Evolutionary conservation across 228 moss, liverwort and hornwort species (phyloP).

Genomic region (Sphagnum magellanicum): DNA sequence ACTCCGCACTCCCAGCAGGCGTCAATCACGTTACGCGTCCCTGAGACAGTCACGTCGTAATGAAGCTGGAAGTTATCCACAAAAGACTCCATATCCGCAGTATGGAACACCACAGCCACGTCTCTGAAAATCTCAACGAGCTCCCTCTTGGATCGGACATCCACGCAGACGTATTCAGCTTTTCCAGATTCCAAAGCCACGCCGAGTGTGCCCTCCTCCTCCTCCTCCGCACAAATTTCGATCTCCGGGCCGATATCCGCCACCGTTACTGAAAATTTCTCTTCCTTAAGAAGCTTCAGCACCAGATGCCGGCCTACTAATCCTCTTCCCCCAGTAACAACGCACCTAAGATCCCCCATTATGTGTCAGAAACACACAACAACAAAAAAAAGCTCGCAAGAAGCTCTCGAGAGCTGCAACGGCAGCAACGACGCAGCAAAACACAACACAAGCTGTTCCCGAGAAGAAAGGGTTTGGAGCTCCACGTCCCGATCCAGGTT

Average conservation of each 20-base stretch:
- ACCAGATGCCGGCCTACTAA: conserved; percentile 67
- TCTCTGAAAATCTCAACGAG: conserved; percentile 54
- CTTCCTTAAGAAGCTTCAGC: conserved; percentile 58
- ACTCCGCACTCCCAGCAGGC: conserved; percentile 73
- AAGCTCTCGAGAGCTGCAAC: too few relatives aligned
- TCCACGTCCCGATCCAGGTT: too few relatives aligned
- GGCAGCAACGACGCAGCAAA: too few relatives aligned
- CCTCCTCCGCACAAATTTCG: conserved; percentile 42
- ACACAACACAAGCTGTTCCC: too few relatives aligned
- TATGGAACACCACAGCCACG: conserved; percentile 73
- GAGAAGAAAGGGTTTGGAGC: too few relatives aligned
- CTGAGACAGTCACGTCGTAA: conserved; percentile 77
- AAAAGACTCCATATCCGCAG: conserved; percentile 77
- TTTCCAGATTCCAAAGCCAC: conserved; percentile 28
- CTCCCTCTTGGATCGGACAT: conserved; percentile 48
- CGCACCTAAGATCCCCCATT: conserved; percentile 53
- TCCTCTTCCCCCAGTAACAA: conserved; percentile 91
- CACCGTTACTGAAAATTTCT: conserved; percentile 52
- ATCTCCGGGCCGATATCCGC: conserved; percentile 75
- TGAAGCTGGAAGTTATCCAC: conserved; percentile 71
- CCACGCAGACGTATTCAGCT: conserved; percentile 56
- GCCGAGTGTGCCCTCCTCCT: conserved; percentile 41
- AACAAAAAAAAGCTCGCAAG: too few relatives aligned
- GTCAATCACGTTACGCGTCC: conserved; percentile 78
- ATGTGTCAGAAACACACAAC: too few relatives aligned